Base-by-base conservation (phyloP, 2,329 filamentous ascomycete genomes). In the Hypoxylon sp. region DNA sequence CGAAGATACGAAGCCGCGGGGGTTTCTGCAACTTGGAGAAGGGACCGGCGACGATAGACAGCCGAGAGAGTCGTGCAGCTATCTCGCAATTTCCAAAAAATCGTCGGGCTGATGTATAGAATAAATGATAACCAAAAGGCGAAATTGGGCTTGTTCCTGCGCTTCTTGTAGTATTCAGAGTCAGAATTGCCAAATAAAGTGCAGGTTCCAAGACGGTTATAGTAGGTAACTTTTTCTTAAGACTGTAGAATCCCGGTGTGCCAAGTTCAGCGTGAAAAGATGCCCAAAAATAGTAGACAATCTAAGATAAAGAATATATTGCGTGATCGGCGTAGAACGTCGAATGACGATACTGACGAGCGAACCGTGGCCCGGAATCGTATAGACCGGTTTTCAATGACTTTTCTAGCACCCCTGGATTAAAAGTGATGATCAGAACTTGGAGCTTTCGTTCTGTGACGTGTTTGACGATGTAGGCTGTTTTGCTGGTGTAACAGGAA, bases 331-430 rank as follows among this genome's bases (percentile, higher is more conserved):
- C 60, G 67, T 70, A 73, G 71, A 74, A 65, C 69, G 69, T 72
- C 55, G 63, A 73, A 75, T 76, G 75, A 75, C 73, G 74, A 70
- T 74, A 69, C 72, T 48, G 59, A 61, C 57, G 57, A 65, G 49
- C 64, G 59, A 64, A 71, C 67, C 68, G 70, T 69, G 64, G 69
- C 68, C 64, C 70, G 58, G 65, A 65, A 69, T 67, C 58, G 55
- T 69, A 50, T 67, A 65, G 45, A 48, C 36, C 59, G 36, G 56
- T 32, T 63, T 63, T 59, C 59, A 67, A 65, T 60, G 62, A 53
- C 63, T 67, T 65, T 65, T 60, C 49, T 57, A 69, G 58, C 38
- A 43, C 38, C 50, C 53, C 59, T 53, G 50, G 59, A 52, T 59
- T 53, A 63, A 67, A 69, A 48, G 30, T 63, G 58, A 53, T 49